Evolutionary conservation across 305 asterid genomes (phyloP).

Genomic region (Plantago coronopus): DNA sequence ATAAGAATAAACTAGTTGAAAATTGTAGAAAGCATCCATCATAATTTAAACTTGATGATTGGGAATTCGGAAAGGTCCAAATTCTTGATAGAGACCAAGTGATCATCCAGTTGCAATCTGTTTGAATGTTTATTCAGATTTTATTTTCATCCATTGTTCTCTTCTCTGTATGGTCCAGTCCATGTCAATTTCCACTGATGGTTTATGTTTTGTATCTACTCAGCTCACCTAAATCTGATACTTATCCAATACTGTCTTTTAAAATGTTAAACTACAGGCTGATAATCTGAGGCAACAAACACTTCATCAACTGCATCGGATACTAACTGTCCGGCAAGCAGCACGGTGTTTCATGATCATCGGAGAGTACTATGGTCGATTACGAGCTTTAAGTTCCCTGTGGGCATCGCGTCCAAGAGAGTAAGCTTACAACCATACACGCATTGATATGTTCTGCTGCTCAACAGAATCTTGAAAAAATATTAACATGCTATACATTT

Average conservation of each 20-base stretch:
- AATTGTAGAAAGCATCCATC: neutral
- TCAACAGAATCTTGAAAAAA: no score
- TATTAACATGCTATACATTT: neutral
- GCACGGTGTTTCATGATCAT: conserved; percentile 63
- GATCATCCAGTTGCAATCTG: conserved; percentile 2
- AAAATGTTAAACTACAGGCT: conserved; percentile 35
- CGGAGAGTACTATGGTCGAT: conserved; percentile 70
- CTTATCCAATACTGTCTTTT: neutral
- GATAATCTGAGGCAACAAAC: conserved; percentile 68
- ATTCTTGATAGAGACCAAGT: conserved; percentile 12
- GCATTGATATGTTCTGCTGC: no score
- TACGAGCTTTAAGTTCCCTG: conserved; percentile 78
- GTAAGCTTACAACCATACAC: neutral
- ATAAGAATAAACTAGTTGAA: conserved; percentile 5
- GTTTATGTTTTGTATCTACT: neutral
- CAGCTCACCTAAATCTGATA: neutral
- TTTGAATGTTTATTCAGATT: neutral
- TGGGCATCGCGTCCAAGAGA: conserved; percentile 55
- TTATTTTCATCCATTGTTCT: neutral
- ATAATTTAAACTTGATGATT: neutral
- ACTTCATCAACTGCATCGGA: conserved; percentile 53
- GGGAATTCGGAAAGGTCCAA: conserved; percentile 4
- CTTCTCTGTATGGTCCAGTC: conserved; percentile 1
- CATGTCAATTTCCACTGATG: conserved; percentile 14
- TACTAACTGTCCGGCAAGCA: conserved; percentile 57